Conservation (phyloP, 805 yeast genomes). For the Starmerella scarabaei region DNA sequence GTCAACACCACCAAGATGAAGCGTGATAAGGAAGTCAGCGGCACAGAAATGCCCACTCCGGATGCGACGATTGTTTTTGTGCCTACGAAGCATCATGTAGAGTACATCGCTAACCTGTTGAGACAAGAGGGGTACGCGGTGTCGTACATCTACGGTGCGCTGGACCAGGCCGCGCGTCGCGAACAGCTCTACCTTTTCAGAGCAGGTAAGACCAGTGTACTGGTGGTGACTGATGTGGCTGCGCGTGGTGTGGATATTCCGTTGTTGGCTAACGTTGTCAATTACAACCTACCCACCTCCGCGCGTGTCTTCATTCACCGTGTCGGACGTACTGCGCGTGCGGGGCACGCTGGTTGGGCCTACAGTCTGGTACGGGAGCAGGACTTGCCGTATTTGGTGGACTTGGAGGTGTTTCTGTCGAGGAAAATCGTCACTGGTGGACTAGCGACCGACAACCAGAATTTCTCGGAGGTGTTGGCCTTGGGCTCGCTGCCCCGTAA, state of each 20-base stretch:
- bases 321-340: constrained; percentile 99
- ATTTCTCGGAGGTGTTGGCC: constrained; percentile 62
- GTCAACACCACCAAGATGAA: constrained; percentile 25
- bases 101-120: constrained; percentile 61
- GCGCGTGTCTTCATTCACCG: constrained; percentile 92
- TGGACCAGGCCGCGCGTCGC: constrained; percentile 90
- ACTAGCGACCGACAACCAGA: constrained; percentile 34
- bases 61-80: constrained; percentile 85
- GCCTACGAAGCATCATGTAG: constrained; percentile 97
- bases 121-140: constrained; percentile 71
- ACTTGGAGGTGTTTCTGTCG: constrained; percentile 80
- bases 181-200: constrained; percentile 77
- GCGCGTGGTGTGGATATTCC: constrained; percentile 99
- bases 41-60: constrained; percentile 72
- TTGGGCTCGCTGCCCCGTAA: constrained; percentile 71
- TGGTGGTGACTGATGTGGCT: constrained; percentile 87
- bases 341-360: constrained; percentile 97
- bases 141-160: constrained; percentile 83
- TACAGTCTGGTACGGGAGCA: constrained; percentile 73
- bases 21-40: constrained; percentile 55
- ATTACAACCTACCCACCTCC: constrained; percentile 78
- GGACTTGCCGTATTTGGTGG: constrained; percentile 82
- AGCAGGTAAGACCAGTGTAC: constrained; percentile 65
- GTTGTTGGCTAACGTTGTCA: constrained; percentile 84
- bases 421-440: constrained; percentile 44